A percentile compares a stretch with the other conserved stretches of the same genome.
Conservation (phyloP, 2,329 filamentous ascomycete species). For the Chalaropsis ovoidea region DNA sequence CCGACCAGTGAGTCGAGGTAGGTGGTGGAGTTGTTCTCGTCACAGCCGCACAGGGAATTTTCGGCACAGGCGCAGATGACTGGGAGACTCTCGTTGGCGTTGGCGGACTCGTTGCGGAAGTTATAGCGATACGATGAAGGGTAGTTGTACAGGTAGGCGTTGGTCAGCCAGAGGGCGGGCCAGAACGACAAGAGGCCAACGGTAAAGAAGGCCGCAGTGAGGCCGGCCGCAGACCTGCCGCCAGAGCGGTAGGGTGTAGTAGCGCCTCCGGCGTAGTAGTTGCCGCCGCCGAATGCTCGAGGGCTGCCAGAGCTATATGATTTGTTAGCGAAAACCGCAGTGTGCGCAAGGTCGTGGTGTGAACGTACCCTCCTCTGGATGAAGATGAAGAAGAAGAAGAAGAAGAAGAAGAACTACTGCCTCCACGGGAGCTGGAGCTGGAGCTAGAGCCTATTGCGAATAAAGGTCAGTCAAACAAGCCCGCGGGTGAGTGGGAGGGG, state of each 20-base stretch:
- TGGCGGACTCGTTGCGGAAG: constrained; percentile 43
- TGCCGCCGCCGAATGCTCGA: constrained; percentile 51
- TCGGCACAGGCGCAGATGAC: constrained; percentile 45
- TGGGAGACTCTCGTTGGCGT: constrained; percentile 33
- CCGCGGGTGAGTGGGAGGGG: background rate
- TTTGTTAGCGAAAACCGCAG: constrained; percentile 22
- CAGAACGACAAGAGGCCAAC: constrained; percentile 46
- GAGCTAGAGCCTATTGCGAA: constrained; percentile 8
- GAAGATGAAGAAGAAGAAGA: constrained; percentile 17
- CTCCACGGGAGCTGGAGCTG: constrained; percentile 3
- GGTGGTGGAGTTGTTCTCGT: constrained; percentile 51
- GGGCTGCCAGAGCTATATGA: constrained; percentile 44
- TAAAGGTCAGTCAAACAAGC: background rate
- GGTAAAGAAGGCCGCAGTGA: constrained; percentile 44
- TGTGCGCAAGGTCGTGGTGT: constrained; percentile 2
- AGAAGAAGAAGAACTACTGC: constrained; percentile 20
- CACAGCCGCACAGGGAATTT: constrained; percentile 50
- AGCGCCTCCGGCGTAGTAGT: constrained; percentile 58
- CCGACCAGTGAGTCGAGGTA: constrained; percentile 56
- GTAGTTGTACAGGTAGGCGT: constrained; percentile 54
- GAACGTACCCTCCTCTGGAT: constrained; percentile 7
- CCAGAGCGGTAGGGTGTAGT: constrained; percentile 51
- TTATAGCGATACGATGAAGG: constrained; percentile 35
- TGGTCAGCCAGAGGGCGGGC: constrained; percentile 55
- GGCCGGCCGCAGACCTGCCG: constrained; percentile 39